Evolutionary conservation across 208 protist genomes (phyloP).

Genomic region (Trypanosoma boissoni): DNA sequence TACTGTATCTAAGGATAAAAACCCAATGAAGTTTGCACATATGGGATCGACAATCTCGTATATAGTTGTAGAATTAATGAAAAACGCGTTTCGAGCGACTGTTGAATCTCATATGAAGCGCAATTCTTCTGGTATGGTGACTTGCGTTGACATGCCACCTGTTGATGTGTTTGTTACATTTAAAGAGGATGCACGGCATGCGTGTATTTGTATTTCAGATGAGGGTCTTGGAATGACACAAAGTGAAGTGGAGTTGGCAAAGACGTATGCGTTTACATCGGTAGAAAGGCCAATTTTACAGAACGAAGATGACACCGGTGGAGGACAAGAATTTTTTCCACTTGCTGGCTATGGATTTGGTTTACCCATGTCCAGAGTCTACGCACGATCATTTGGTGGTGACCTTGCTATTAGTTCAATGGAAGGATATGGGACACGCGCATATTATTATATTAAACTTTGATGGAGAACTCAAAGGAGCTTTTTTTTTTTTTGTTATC

Average conservation of each 20-base stretch:
- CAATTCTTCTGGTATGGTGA: slow-evolving; percentile 63
- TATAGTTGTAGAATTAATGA: slow-evolving; percentile 94
- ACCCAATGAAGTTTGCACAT: slow-evolving; percentile 82
- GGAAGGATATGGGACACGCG: slow-evolving; percentile 93
- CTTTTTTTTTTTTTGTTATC: slow-evolving; percentile 23
- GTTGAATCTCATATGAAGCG: slow-evolving; percentile 82
- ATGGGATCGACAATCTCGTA: slow-evolving; percentile 94
- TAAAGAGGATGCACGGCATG: slow-evolving; percentile 62
- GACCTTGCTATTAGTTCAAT: slow-evolving; percentile 92
- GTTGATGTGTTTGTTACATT: slow-evolving; percentile 75
- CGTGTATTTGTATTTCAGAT: slow-evolving; percentile 85
- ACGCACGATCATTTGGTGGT: slow-evolving; percentile 92
- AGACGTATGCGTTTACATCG: slow-evolving; percentile 94
- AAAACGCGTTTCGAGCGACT: slow-evolving; percentile 93
- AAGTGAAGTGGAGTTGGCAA: slow-evolving; percentile 69
- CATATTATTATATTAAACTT: slow-evolving; percentile 88
- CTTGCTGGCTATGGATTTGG: slow-evolving; percentile 95
- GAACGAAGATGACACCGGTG: slow-evolving; percentile 16
- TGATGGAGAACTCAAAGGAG: slow-evolving; percentile 5
- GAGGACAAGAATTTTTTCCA: slow-evolving; percentile 26
- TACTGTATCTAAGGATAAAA: slow-evolving; percentile 52
- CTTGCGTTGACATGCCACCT: slow-evolving; percentile 77
- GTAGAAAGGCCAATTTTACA: slow-evolving; percentile 58
- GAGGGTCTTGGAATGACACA: slow-evolving; percentile 83
- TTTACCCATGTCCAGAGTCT: slow-evolving; percentile 91